Percentiles rank a stretch among this genome's conserved stretches.
phyloP scores from a whole-genome alignment of 2,329 filamentous ascomycete species.

The Aspergillus sp. region DNA sequence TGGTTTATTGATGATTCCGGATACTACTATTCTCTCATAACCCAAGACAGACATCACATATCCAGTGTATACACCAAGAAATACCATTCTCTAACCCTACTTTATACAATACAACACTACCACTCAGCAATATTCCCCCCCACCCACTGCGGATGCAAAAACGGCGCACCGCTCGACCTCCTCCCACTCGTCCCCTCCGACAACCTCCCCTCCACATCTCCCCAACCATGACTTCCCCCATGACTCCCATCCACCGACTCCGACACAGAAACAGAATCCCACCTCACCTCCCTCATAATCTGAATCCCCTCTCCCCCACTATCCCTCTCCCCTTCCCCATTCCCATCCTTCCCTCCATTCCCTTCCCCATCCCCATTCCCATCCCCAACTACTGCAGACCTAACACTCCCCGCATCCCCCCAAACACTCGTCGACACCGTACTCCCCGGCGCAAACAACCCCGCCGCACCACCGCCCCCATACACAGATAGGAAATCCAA shows the following conservation, averaged over 20 bases:
- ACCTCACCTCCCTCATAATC: constrained; percentile 31
- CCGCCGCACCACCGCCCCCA: not conserved
- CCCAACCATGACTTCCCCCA: not conserved
- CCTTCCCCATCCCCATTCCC: constrained; percentile 10
- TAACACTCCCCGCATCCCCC: no score
- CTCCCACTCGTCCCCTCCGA: not conserved
- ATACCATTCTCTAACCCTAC: no score
- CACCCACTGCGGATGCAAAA: not conserved
- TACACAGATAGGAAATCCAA: no score
- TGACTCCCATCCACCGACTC: not conserved
- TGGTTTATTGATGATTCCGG: no score
- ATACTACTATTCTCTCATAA: no score
- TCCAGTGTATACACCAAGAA: no score
- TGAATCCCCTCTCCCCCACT: constrained; percentile 28
- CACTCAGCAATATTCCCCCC: no score
- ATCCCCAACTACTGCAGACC: no score
- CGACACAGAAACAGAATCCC: constrained; percentile 22
- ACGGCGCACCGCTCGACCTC: not conserved
- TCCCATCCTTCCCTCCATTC: constrained; percentile 10
- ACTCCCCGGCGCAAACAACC: not conserved
- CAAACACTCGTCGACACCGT: no score
- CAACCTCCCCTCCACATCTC: not conserved
- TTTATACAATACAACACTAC: no score
- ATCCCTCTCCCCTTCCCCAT: constrained; percentile 3
- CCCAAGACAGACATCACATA: no score